These are phyloP conservation scores for Coniochaeta sp. DNA, from an alignment of 2,329 filamentous ascomycete species.

Conservation along the genomic window DNA sequence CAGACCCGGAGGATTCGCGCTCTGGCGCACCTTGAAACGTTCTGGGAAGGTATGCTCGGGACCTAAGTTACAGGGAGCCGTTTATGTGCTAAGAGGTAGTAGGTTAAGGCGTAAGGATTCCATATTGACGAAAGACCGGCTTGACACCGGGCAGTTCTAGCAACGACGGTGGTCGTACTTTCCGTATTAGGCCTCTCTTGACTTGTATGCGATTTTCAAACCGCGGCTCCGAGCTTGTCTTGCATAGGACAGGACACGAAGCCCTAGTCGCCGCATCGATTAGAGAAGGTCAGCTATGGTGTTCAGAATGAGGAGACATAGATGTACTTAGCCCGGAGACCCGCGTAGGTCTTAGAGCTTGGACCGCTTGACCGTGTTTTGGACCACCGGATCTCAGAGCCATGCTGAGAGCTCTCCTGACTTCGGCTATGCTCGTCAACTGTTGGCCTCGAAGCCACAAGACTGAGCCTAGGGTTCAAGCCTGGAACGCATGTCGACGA, in stretches of 20 bases:
- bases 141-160: neutral
- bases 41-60: neutral
- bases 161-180: neutral
- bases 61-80: neutral
- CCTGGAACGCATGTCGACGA: neutral
- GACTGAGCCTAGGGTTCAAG: no score
- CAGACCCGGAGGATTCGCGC: neutral
- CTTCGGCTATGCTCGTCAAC: neutral
- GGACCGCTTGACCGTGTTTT: neutral
- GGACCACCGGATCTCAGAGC: neutral
- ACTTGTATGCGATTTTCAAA: neutral
- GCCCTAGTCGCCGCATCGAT: neutral
- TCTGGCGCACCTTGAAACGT: neutral
- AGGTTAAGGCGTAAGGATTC: neutral
- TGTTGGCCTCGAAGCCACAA: no score
- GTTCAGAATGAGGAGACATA: neutral
- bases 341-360: neutral
- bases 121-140: neutral
- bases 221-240: neutral
- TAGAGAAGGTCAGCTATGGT: neutral
- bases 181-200: neutral
- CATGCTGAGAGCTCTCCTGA: neutral
- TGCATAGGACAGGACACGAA: neutral
- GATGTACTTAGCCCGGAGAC: neutral
- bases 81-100: neutral